Percentiles rank a stretch among this genome's conserved stretches.
Evolutionary conservation across 1,284 basidiomycete genomes (phyloP).

Genomic region (Thecaphora thlaspeos): DNA sequence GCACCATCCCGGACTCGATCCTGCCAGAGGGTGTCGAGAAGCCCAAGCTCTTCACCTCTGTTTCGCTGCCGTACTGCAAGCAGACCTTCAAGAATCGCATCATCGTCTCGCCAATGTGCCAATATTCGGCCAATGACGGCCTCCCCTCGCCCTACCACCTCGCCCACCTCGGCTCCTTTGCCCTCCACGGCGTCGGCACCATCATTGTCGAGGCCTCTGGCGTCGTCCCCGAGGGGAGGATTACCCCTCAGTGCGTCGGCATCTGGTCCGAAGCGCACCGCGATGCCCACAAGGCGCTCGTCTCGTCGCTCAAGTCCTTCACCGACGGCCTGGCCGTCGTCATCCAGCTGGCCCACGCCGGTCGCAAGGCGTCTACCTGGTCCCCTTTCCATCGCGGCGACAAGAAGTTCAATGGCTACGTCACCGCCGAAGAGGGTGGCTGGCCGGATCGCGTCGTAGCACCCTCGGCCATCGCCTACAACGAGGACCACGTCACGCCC

Average conservation of each 20-base stretch:
- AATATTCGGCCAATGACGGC: conserved; percentile 50
- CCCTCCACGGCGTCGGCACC: conserved; percentile 51
- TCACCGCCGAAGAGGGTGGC: conserved; percentile 61
- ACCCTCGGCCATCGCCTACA: conserved; percentile 66
- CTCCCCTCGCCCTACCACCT: conserved; percentile 51
- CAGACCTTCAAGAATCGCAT: conserved; percentile 49
- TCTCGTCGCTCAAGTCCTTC: conserved; percentile 69
- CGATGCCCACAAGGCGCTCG: conserved; percentile 68
- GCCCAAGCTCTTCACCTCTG: conserved; percentile 41
- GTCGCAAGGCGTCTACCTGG: conserved; percentile 67
- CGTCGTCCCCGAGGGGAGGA: conserved; percentile 74
- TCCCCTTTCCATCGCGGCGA: conserved; percentile 60
- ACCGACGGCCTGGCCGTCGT: conserved; percentile 69
- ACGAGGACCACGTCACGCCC: conserved; percentile 63
- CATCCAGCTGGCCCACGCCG: conserved; percentile 78
- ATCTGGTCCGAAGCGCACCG: conserved; percentile 77
- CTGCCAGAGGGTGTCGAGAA: conserved; percentile 31
- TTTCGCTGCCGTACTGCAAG: conserved; percentile 28
- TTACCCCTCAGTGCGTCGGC: conserved; percentile 69
- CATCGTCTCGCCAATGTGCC: conserved; percentile 51
- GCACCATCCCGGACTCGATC: conserved; percentile 41
- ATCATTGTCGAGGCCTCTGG: conserved; percentile 51
- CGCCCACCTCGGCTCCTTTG: conserved; percentile 51
- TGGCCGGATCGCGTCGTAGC: conserved; percentile 71
- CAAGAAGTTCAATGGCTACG: conserved; percentile 19